These are phyloP conservation scores for Ambrosiella cleistominuta DNA, from an alignment of 2,329 filamentous ascomycete genomes.

Conservation along the genomic window DNA sequence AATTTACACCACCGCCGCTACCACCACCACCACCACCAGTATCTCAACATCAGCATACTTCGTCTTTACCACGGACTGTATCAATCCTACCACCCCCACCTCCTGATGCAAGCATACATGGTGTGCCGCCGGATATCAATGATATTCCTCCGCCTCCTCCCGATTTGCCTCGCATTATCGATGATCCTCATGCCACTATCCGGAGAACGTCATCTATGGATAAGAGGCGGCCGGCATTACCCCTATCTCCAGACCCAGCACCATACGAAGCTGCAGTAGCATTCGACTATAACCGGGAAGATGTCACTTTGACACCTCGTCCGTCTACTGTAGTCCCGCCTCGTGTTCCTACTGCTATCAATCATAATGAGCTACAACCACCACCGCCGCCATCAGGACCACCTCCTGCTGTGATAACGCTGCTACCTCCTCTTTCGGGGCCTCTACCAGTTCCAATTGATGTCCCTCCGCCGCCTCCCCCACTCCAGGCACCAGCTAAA, in stretches of 20 bases:
- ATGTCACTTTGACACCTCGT: conserved; percentile 1
- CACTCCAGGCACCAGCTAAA: not conserved
- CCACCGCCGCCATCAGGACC: not conserved
- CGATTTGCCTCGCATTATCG: not conserved
- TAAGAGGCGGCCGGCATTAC: not conserved
- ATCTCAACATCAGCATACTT: not conserved
- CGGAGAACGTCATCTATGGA: not conserved
- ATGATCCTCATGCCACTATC: not conserved
- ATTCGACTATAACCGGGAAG: not conserved
- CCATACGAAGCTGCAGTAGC: not conserved
- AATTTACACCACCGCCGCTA: not conserved
- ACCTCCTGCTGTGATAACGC: not conserved
- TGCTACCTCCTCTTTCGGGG: not conserved
- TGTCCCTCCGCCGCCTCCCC: not conserved
- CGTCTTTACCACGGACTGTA: not conserved
- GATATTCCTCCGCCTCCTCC: not conserved
- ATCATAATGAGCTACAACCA: not conserved
- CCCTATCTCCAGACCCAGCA: not conserved
- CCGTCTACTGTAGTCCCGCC: not conserved
- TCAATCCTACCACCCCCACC: not conserved
- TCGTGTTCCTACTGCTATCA: not conserved
- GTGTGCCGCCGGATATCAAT: not conserved
- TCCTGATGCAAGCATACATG: not conserved
- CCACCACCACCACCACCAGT: not conserved
- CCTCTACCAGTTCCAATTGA: not conserved